Evolutionary conservation across 1,284 basidiomycete species (phyloP).

Genomic region (Kwoniella shivajii): DNA sequence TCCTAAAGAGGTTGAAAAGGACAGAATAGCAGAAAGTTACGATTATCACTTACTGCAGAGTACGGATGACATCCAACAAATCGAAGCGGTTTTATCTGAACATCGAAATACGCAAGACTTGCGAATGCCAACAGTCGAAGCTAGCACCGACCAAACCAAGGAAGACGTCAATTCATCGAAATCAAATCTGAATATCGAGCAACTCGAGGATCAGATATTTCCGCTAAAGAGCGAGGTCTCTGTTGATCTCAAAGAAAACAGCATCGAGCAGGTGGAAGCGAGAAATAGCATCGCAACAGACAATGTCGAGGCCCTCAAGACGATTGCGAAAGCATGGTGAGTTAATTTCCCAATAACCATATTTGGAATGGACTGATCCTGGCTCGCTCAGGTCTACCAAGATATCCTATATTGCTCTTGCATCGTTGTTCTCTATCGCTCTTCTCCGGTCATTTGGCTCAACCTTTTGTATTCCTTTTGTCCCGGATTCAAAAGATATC

Average conservation of each 20-base stretch:
- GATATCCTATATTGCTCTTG: slow-evolving; percentile 22
- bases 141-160: not conserved
- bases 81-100: not conserved
- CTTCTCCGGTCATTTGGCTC: slow-evolving; percentile 20
- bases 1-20: not conserved
- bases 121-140: not conserved
- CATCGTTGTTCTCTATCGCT: slow-evolving; percentile 20
- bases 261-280: not conserved
- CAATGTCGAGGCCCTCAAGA: slow-evolving; percentile 3
- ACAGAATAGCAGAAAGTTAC: not conserved
- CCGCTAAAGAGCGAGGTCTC: not conserved
- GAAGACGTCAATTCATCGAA: not conserved
- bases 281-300: not conserved
- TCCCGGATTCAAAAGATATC: not conserved
- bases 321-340: slow-evolving; percentile 18
- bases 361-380: not conserved
- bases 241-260: not conserved
- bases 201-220: not conserved
- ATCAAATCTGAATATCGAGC: too few species aligned
- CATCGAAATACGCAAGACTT: not conserved
- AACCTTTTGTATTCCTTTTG: not conserved
- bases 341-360: not conserved
- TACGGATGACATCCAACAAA: slow-evolving; percentile 4
- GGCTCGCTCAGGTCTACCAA: slow-evolving; percentile 13
- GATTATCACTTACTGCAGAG: slow-evolving; percentile 13